Percentiles rank a stretch among this genome's conserved stretches.
Evolutionary conservation across 352 stramenopile species (phyloP).

Genomic region (Halophytophthora polymorphica): DNA sequence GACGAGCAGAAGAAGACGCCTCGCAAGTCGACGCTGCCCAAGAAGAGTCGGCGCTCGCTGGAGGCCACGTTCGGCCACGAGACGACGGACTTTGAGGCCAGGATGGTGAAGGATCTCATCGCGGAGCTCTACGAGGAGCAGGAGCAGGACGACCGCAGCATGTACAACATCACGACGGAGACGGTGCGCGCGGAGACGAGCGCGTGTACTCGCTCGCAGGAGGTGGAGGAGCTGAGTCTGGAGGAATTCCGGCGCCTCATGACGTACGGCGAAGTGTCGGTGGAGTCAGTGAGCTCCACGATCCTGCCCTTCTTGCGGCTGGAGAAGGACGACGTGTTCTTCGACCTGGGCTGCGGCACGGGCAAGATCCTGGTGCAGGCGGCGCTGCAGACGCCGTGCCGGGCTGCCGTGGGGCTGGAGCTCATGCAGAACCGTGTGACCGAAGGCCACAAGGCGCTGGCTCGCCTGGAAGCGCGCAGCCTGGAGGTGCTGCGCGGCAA

Average conservation of each 20-base stretch:
- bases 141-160: slow-evolving; percentile 71
- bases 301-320: slow-evolving; percentile 70
- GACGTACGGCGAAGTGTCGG: slow-evolving; percentile 80
- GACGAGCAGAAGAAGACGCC: slow-evolving; percentile 52
- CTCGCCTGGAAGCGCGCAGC: slow-evolving; percentile 38
- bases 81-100: slow-evolving; percentile 22
- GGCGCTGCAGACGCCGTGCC: slow-evolving; percentile 65
- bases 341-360: slow-evolving; percentile 78
- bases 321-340: slow-evolving; percentile 71
- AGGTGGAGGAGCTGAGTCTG: slow-evolving; percentile 65
- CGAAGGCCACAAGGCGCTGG: slow-evolving; percentile 53
- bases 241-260: slow-evolving; percentile 71
- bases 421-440: slow-evolving; percentile 83
- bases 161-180: slow-evolving; percentile 69
- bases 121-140: slow-evolving; percentile 63
- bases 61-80: slow-evolving; percentile 34
- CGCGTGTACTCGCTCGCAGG: slow-evolving; percentile 52
- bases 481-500: slow-evolving; percentile 47
- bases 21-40: slow-evolving; percentile 29
- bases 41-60: slow-evolving; percentile 43
- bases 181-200: slow-evolving; percentile 62
- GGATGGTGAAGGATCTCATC: slow-evolving; percentile 46
- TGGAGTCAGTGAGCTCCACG: slow-evolving; percentile 56
- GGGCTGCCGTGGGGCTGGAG: slow-evolving; percentile 69
- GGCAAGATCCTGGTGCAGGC: slow-evolving; percentile 80